Percentiles rank a stretch among this genome's conserved stretches.
phyloP scores from a whole-genome alignment of 2,329 filamentous ascomycete species.

The Elsinoe ampelina region DNA sequence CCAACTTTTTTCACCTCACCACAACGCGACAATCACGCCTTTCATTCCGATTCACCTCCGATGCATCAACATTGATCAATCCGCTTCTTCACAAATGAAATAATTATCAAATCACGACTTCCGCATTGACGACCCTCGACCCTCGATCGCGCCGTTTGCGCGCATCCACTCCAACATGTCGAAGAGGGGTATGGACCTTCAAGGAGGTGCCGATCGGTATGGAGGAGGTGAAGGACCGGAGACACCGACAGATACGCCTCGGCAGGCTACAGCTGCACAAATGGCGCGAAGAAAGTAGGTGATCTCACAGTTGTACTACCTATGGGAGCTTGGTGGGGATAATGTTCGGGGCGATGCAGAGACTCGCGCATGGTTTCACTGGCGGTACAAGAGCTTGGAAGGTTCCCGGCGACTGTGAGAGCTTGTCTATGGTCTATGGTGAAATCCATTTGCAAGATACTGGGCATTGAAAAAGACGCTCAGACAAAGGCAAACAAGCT shows the following conservation, averaged over 20 bases:
- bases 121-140: neutral
- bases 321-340: neutral
- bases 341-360: too few relatives aligned
- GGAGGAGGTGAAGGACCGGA: conserved; percentile 10
- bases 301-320: neutral
- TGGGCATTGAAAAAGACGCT: too few relatives aligned
- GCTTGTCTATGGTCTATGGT: too few relatives aligned
- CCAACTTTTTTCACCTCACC: conserved; percentile 2
- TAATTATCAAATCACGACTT: neutral
- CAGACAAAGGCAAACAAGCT: neutral
- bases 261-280: conserved; percentile 18
- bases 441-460: too few relatives aligned
- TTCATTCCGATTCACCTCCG: neutral
- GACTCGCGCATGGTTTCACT: too few relatives aligned
- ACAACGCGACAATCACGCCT: neutral
- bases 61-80: neutral
- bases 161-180: conserved; percentile 14
- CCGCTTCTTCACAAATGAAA: neutral
- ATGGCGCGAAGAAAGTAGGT: conserved; percentile 17
- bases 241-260: conserved; percentile 15
- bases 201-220: conserved; percentile 16
- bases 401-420: too few relatives aligned
- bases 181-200: conserved; percentile 16
- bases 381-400: too few relatives aligned
- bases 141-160: conserved; percentile 8